Evolutionary conservation across 2,329 filamentous ascomycete species (phyloP).

Genomic region (Pseudocercospora musae): DNA sequence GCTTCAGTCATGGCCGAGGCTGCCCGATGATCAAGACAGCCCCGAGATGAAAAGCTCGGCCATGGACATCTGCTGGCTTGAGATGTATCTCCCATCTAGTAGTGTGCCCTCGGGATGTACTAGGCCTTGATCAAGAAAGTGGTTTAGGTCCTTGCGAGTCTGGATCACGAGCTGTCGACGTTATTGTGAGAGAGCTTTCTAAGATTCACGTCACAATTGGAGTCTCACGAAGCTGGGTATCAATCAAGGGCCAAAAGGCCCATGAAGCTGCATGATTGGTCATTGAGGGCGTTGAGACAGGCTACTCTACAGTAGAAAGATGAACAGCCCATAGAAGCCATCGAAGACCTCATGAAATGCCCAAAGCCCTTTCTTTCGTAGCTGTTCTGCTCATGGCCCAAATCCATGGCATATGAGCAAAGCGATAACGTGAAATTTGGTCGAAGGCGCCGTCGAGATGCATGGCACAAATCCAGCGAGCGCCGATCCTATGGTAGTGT

Average conservation of each 20-base stretch:
- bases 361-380: background rate
- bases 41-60: too few relatives aligned
- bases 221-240: too few relatives aligned
- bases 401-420: background rate
- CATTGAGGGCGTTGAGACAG: background rate
- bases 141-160: too few relatives aligned
- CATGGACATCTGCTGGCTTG: too few relatives aligned
- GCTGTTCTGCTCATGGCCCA: background rate
- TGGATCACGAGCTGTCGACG: too few relatives aligned
- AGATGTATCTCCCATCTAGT: too few relatives aligned
- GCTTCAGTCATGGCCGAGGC: background rate
- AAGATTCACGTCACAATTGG: too few relatives aligned
- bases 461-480: background rate
- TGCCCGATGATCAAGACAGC: background rate
- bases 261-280: too few relatives aligned
- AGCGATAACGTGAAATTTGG: background rate
- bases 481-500: background rate
- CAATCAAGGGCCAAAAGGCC: too few relatives aligned
- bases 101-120: too few relatives aligned
- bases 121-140: too few relatives aligned
- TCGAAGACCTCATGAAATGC: background rate
- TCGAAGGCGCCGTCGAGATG: background rate
- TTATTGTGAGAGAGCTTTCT: too few relatives aligned
- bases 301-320: background rate
- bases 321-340: background rate